Evolutionary conservation across 257 asterid species (phyloP), one percentile per base, ranked within the genome.

Genomic region (Ehretia macrophylla): DNA sequence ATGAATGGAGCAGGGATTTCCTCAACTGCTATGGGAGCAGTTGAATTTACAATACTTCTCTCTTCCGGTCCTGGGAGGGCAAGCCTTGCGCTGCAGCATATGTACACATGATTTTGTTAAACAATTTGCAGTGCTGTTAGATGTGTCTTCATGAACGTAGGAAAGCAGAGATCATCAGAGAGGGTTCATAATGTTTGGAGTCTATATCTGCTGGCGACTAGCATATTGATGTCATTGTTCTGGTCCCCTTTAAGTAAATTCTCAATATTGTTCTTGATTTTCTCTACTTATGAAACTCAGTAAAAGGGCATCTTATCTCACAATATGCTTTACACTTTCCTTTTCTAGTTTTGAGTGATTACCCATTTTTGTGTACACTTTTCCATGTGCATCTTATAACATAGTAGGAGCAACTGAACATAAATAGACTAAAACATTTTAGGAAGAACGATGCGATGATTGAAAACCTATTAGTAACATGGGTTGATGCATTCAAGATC

Each of bases 31-130:
- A 64, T 3, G 45, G 84, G 73, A 32, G 47, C 62, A 56, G 62
- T 37, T 63, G 72, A 68, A 63, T 38, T 47, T 42, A 61, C 77
- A 19, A 67, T 65, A 42, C 84, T 64, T 64, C 62, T 86, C 60
- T 79, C 96, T 68, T 76, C 87, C 47, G 94, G 84, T 49, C 83
- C 91, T 62, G 99, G 99, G 56, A 92, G 95, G 67, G 95, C 80
- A 54, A 88, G 94, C 75, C 99, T 83, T 66, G 97, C 88, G 59
- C 99, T 92, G 99, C 84, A 81, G 56, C 69, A 59, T n/a, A n/a
- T 55, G 61, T 17, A 45, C 32, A 32, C 17, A 52, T 14, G 20
- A 16, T 10, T 49, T 17, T 55, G 19, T 66, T 44, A 53, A 53
- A 46, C 4, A 32, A 37, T 54, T 50, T 23, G 46, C 32, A 23